Base-by-base conservation (phyloP, 139 green algal genomes). In the Axilococcus clingmanii region DNA sequence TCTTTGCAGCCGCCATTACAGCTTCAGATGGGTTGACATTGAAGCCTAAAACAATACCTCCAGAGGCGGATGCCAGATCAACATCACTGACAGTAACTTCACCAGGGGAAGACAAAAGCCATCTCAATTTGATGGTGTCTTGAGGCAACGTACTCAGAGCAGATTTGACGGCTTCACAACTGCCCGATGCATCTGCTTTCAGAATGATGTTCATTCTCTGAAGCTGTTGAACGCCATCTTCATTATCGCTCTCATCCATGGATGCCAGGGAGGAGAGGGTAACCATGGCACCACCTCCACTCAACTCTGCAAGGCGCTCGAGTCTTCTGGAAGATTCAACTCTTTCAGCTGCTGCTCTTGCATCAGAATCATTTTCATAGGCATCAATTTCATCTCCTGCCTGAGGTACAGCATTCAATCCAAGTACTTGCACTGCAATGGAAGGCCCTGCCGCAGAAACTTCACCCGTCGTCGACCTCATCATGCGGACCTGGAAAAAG, bases 121-220 rank as follows among this genome's bases (percentile, higher is more conserved):
- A 96, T 46, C 92, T 77, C 65, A 97, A 79, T 48, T 70, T 48
- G 4, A 97, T 80, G 1, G 54, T 69, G 55, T 95, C 82, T 69
- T 96, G 90, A 11, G 91, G 91, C 45, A 98, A 72, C 40, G 38
- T 55, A 2, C 45, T 37, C 30, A 98, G 72, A 5, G 92, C 86
- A 8, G 61, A 59, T 46, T 88, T 86, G 44, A 99, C 83, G 4
- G 89, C 92, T 66, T 97, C 92, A 14, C 92, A 55, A 17, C 81
- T 76, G 16, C 92, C 92, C 24, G 70, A 77, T 4, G 85, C 84
- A 59, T 96, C 89, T 4, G 81, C 81, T 72, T 88, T 95, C 8
- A 97, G 80, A 40, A 97, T 84, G 35, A 96, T 43, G 73, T 95
- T 96, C 53, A 95, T 65, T 30, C 73, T 57, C 72, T 89, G 78